Base-by-base conservation (phyloP, 441 rosid genomes). In the Raphanus hybrid region DNA sequence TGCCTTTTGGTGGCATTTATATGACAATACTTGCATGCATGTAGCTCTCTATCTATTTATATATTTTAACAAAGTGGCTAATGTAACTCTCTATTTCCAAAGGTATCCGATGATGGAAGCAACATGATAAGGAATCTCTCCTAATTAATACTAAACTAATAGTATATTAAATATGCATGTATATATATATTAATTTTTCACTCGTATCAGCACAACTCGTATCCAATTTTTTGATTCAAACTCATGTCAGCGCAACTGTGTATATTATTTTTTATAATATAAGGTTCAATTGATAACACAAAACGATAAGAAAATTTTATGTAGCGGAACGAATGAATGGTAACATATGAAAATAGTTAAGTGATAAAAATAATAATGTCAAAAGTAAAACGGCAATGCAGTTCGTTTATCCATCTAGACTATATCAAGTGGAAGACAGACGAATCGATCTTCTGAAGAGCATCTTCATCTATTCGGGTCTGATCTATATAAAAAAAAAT, bases 51-150 rank as follows among this genome's bases (percentile, higher is more conserved):
- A 54, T 54, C 14, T 54, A 54, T 54, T 54, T 15, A 15, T 15
- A 15, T 54, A 6, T 52, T 52, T 52, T 52, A 8, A 15, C 58
- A 15, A 54, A 54, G 15, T 18, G 59, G 20, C 59, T 54, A 54
- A 74, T 64, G 71, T 78, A 64, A 63, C 35, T 26, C 62, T 61
- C 16, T 45, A 14, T 62, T 69, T 29, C 57, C 20, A 27, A 27
- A 73, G 69, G 78, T 61, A 68, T 74, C 78, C 75, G 58, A 74
- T 69, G 75, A 79, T 64, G 82, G 78, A 69, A 74, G 66, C 78
- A 74, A 79, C 71, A 64, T 74, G 67, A 79, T 74, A 64, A 68
- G 55, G 61, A 74, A 68, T 50, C 73, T 50, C 73, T 78, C 35
- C 32, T 54, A 52, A 54, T 54, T 8, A 39, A n/a, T 70, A 60